Percentiles rank a stretch among this genome's conserved stretches.
Evolutionary conservation across 129 eudicot species (phyloP).

Genomic region (Pittosporum tobira): DNA sequence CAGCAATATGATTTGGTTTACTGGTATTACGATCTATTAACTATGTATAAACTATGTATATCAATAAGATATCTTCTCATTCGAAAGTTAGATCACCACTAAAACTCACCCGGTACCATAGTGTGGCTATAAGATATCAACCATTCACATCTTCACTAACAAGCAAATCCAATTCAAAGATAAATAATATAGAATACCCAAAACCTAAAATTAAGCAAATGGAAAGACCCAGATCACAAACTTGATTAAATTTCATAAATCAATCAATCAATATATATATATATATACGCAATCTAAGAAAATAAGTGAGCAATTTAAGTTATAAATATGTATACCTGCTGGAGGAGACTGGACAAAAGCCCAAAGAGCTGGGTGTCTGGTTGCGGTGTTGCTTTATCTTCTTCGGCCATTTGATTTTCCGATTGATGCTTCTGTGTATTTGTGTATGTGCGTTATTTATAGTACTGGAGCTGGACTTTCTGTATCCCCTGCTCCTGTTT

Average conservation of each 20-base stretch:
- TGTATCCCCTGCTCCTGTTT: too few relatives aligned
- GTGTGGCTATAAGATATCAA: not conserved
- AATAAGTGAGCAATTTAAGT: not conserved
- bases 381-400: constrained; percentile 21
- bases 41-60: not conserved
- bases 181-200: constrained; percentile 1
- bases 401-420: constrained; percentile 33
- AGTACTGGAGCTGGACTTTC: too few relatives aligned
- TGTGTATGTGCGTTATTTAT: not conserved
- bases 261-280: not conserved
- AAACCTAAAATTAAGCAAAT: not conserved
- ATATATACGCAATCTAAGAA: not conserved
- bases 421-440: not conserved
- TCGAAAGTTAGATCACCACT: not conserved
- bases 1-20: too few relatives aligned
- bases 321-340: constrained; percentile 30
- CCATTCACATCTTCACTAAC: not conserved
- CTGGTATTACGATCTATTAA: too few relatives aligned
- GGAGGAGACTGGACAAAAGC: constrained; percentile 62
- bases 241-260: not conserved
- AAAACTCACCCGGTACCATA: not conserved
- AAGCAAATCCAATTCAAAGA: not conserved
- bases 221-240: constrained; percentile 7
- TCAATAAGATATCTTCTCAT: too few relatives aligned
- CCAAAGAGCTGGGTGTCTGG: constrained; percentile 68